Evolutionary conservation across 2,329 filamentous ascomycete genomes (phyloP), one percentile per base, ranked within the genome.

Genomic region (Lecanosticta acicola): DNA sequence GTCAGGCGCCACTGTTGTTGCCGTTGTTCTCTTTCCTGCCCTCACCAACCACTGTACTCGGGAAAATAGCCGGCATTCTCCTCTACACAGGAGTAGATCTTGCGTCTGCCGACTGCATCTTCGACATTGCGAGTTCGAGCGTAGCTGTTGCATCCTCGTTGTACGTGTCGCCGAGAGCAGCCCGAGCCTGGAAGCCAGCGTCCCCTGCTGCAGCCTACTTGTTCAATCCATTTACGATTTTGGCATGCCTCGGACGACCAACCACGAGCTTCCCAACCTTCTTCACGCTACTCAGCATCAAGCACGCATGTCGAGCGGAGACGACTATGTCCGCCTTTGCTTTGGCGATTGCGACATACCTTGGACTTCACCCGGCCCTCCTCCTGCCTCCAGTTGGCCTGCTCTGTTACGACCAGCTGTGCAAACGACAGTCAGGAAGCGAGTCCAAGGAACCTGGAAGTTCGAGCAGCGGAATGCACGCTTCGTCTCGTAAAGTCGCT

Each of bases 201-300:
- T 79, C 84, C 2, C 78, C 96, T 54, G 88, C 85, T 42, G 87
- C 90, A 51, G 80, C 85, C 55, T 97, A 87, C 64, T 78, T 98
- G 2, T 91, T 97, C 71, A 97, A 94, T 65, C 93, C 93, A 0
- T 94, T 95, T 64, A 94, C 90, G 1, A 80, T 98, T 50, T 81
- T 89, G 36, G 90, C 89, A 14, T 97, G 91, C 65, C 77, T 98
- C 48, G 91, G 86, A 19, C 85, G 91, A 33, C 87, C 93, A 1
- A 96, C 91, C 0, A 87, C 81, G 51, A 82, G 91, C 47, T 91
- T 98, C 64, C 90, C 89, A 1, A 93, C 87, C 46, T 85, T 86
- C 63, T 89, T 89, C 57, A 86, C 95, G 56, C 79, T 97, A 21
- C 81, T 87, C 54, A 86, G 91, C 51, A 79, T 95, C 43, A 79